Percentiles rank a stretch among this genome's conserved stretches.
Evolutionary conservation across 106 monocot genomes (phyloP).

Genomic region (Phalaenopsis aphrodite): DNA sequence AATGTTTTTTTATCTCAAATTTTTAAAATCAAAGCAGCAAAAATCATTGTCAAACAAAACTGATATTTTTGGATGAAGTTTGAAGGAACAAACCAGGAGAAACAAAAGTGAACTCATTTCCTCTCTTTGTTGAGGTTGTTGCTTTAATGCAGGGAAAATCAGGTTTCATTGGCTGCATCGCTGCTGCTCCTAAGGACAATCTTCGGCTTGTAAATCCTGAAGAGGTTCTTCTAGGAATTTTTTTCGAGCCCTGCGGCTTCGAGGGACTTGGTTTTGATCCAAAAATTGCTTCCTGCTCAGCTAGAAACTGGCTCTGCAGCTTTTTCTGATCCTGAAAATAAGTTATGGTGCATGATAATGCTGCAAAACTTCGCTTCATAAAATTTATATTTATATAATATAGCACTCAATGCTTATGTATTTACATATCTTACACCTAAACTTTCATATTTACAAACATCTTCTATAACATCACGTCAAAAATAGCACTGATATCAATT

Average conservation of each 20-base stretch:
- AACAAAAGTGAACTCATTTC: conserved; percentile 22
- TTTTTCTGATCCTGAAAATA: conserved; percentile 55
- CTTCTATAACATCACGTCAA: no score
- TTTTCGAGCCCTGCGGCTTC: conserved; percentile 43
- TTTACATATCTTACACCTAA: no score
- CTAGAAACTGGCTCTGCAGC: conserved; percentile 62
- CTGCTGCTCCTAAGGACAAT: conserved; percentile 36
- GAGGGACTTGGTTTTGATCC: conserved; percentile 73
- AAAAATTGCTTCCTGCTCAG: conserved; percentile 64
- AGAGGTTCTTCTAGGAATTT: conserved; percentile 49
- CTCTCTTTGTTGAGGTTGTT: conserved; percentile 34
- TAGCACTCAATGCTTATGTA: no score
- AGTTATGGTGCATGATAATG: background rate
- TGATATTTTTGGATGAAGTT: background rate
- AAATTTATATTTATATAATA: background rate
- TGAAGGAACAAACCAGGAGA: conserved; percentile 32
- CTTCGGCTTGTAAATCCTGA: conserved; percentile 39
- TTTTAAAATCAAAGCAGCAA: no score
- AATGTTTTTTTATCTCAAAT: no score
- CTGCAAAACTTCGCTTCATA: background rate
- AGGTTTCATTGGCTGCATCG: conserved; percentile 23
- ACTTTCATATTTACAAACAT: no score
- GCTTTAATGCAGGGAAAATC: conserved; percentile 22
- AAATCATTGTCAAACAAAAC: no score
- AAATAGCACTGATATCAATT: no score